Evolutionary conservation across 2,329 filamentous ascomycete species (phyloP), one percentile per base, ranked within the genome.

Genomic region (Kalmusia sp.): DNA sequence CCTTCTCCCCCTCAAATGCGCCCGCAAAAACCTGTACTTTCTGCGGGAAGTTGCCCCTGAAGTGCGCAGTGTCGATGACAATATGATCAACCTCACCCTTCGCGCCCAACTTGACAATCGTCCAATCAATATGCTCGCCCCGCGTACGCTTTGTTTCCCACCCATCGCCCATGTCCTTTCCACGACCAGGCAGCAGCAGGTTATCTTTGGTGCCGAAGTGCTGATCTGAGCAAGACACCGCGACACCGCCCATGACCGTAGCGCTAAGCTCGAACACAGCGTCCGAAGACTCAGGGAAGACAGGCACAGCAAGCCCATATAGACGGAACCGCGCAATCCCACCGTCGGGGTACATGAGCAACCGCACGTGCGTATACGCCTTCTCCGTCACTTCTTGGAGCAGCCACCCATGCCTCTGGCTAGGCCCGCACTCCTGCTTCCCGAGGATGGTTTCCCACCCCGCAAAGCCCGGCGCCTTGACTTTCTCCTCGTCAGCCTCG

Each of bases 341-440:
- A 43, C 91, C 91, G 68, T 95, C 91, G 0, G 91, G 89, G 69
- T 91, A 93, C 91, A 93, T 93, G 71, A 91, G 89, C 50, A 95
- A 79, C 28, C 90, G 80, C 34, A 93, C 88, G 71, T 95, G 90
- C 0, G 90, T 93, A 75, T 90, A 93, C 49, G 86, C 83, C 73
- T 89, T 89, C 28, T 77, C 75, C 0, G 84, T 86, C 17, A 70
- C 54, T 15, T 69, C 68, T 14, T 80, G 76, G 14, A 93, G 79
- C 67, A 84, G 82, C 91, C 90, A 95, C 3, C 80, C 88, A 65
- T 92, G 90, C 54, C 90, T 78, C 72, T 88, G 86, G 46, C 82
- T 87, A 1, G 91, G 89, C 0, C 90, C 90, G 70, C 90, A 92
- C 66, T 90, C 86, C 65, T 89, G 84, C 55, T 84, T 79, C 15